These are phyloP conservation scores for Cladosporium sp. DNA, from an alignment of 2,329 filamentous ascomycete species.

Conservation along the genomic window DNA sequence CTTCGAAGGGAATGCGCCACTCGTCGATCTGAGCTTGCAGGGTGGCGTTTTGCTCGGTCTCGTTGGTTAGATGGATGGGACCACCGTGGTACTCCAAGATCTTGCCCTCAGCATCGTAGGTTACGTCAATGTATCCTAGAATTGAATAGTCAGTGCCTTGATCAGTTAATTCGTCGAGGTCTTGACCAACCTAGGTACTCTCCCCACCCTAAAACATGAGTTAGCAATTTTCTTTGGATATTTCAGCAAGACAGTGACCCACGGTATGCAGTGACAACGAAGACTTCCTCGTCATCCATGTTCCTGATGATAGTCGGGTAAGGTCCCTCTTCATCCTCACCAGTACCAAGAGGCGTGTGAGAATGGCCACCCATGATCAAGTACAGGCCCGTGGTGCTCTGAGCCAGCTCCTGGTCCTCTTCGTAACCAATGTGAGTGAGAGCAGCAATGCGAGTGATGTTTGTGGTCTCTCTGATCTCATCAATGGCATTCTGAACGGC, in stretches of 20 bases:
- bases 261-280: constrained; percentile 60
- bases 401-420: constrained; percentile 55
- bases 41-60: constrained; percentile 49
- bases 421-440: constrained; percentile 64
- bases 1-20: constrained; percentile 57
- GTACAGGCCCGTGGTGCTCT: constrained; percentile 56
- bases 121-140: constrained; percentile 57
- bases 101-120: constrained; percentile 55
- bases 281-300: constrained; percentile 58
- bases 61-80: constrained; percentile 59
- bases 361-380: constrained; percentile 61
- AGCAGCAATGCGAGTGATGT: constrained; percentile 59
- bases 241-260: background rate
- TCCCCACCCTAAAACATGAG: constrained; percentile 46
- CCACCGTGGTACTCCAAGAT: constrained; percentile 58
- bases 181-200: constrained; percentile 46
- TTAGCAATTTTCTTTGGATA: background rate
- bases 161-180: background rate
- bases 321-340: constrained; percentile 51
- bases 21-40: constrained; percentile 53
- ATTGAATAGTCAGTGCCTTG: background rate
- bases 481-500: constrained; percentile 58
- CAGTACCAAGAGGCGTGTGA: constrained; percentile 53
- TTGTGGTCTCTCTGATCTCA: constrained; percentile 54
- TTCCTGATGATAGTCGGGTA: constrained; percentile 61